Evolutionary conservation across 306 rosid species (phyloP).

Genomic region (Hylodesmum podocarpum): DNA sequence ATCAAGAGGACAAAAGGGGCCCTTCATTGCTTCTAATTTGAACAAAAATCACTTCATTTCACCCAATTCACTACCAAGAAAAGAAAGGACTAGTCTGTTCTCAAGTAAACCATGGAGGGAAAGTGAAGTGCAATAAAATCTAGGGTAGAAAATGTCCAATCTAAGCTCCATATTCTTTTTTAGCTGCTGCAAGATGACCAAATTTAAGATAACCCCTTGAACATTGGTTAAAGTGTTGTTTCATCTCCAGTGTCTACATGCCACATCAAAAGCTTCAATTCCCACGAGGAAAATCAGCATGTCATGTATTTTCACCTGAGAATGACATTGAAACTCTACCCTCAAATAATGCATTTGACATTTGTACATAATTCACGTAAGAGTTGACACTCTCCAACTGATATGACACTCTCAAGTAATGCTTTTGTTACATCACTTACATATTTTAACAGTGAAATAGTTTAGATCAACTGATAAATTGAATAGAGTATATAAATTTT

Average conservation of each 20-base stretch:
- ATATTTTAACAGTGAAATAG: too few relatives aligned
- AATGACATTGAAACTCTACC: constrained; percentile 26
- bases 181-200: constrained; percentile 21
- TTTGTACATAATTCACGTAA: background rate
- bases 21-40: constrained; percentile 21
- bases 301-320: constrained; percentile 40
- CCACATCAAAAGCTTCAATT: constrained; percentile 41
- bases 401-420: too few relatives aligned
- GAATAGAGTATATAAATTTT: too few relatives aligned
- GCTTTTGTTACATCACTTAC: too few relatives aligned
- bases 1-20: background rate
- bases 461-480: too few relatives aligned
- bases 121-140: constrained; percentile 34
- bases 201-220: constrained; percentile 29
- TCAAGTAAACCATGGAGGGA: background rate
- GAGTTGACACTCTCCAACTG: background rate
- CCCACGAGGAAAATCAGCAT: constrained; percentile 19
- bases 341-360: constrained; percentile 10
- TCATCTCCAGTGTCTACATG: constrained; percentile 25
- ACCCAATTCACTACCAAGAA: constrained; percentile 28
- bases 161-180: background rate
- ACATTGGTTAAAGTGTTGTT: constrained; percentile 27
- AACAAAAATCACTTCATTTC: constrained; percentile 16
- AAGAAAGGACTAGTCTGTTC: constrained; percentile 35
- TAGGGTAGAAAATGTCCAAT: constrained; percentile 35